Evolutionary conservation across 176 grass and related monocot species (phyloP).

Genomic region (Oropetium thomaeum): DNA sequence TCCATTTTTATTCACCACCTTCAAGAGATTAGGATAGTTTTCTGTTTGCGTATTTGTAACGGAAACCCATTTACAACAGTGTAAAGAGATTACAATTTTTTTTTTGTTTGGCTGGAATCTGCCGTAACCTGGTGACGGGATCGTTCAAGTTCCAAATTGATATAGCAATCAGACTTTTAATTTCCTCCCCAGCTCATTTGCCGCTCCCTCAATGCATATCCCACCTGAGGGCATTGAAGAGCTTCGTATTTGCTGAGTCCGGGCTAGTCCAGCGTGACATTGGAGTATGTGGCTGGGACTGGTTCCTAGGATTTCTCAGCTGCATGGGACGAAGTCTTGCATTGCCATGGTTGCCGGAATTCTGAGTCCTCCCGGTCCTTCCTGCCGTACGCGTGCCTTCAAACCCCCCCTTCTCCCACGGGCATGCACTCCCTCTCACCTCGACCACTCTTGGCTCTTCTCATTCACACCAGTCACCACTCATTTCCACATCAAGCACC

Average conservation of each 20-base stretch:
- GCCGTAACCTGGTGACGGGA: background rate
- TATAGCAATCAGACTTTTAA: background rate
- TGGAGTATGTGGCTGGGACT: background rate
- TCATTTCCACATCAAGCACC: background rate
- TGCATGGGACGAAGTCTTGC: background rate
- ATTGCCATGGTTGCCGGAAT: conserved; percentile 24
- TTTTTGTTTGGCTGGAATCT: background rate
- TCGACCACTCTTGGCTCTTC: background rate
- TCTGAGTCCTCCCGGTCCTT: conserved; percentile 17
- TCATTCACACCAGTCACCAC: background rate
- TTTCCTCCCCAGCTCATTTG: background rate
- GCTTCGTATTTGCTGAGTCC: too few relatives aligned
- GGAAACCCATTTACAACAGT: background rate
- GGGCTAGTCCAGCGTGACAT: too few relatives aligned
- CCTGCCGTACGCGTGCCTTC: conserved; percentile 24
- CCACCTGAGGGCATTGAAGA: too few relatives aligned
- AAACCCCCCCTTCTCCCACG: conserved; percentile 1
- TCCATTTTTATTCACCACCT: conserved; percentile 43
- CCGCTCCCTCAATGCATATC: background rate
- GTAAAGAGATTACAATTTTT: background rate
- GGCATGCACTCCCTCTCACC: background rate
- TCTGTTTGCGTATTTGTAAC: background rate
- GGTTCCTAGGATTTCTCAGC: conserved; percentile 5
- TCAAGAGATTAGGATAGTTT: conserved; percentile 26
- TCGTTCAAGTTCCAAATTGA: background rate